These are phyloP conservation scores for Helenozyma baotianmanensis DNA, from an alignment of 805 yeast species.

Conservation along the genomic window DNA sequence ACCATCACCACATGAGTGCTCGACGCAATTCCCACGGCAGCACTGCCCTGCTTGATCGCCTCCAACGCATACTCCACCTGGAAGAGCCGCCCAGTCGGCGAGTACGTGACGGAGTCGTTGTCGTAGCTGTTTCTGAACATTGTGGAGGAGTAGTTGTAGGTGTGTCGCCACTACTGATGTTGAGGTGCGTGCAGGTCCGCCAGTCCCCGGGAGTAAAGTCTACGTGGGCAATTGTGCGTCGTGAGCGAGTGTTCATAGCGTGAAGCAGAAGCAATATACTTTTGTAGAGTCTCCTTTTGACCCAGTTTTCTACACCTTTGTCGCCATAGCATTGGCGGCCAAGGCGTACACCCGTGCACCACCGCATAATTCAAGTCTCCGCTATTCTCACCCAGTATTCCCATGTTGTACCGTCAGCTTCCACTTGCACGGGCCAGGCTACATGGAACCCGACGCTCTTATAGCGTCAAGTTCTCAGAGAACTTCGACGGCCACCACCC, in stretches of 20 bases:
- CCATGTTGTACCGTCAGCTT: too few species aligned
- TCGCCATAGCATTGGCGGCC: too few species aligned
- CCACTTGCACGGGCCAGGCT: too few species aligned
- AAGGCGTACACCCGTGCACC: too few species aligned
- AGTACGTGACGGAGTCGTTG: constrained; percentile 96
- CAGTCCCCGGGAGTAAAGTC: too few species aligned
- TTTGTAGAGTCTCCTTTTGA: too few species aligned
- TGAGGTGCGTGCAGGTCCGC: constrained; percentile 4
- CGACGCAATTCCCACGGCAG: constrained; percentile 91
- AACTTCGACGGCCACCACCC: constrained; percentile 13
- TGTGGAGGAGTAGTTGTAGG: constrained; percentile 2
- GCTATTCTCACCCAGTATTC: too few species aligned
- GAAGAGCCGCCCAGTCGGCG: constrained; percentile 90
- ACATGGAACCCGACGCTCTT: constrained; percentile 4
- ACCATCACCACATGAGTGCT: constrained; percentile 85
- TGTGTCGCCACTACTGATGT: constrained; percentile 7
- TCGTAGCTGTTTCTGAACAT: constrained; percentile 97
- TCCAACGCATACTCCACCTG: constrained; percentile 81
- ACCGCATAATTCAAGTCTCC: too few species aligned
- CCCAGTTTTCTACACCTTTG: too few species aligned
- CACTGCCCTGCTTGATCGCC: constrained; percentile 97
- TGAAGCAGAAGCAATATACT: too few species aligned
- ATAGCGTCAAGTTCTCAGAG: constrained; percentile 14
- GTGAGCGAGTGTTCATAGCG: too few species aligned
- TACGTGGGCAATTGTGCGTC: too few species aligned